Evolutionary conservation across 352 stramenopile species (phyloP), one percentile per base, ranked within the genome.

Genomic region (Globisporangium irregulare): DNA sequence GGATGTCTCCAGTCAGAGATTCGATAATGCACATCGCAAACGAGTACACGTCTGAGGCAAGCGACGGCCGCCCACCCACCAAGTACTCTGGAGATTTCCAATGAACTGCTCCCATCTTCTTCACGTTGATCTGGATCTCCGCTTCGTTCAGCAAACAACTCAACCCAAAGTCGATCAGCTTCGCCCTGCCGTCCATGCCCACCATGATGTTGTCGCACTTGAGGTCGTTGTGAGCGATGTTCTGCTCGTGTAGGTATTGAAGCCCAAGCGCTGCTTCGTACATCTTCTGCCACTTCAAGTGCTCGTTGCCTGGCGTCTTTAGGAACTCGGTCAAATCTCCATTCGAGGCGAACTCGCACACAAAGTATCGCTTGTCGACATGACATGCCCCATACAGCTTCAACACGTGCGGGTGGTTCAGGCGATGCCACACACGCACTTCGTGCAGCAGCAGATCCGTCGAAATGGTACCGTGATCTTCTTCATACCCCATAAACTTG

Each of bases 161-260:
- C n/a, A 65, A 14, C 10, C 72, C 72, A 34, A 77, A 77, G 58
- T 77, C 72, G 24, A 62, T 70, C 24, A 77, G 41, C 68, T 71
- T 74, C 4, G 62, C 68, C 12, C 64, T 68, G 15, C 62, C 56
- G 54, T 77, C 64, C 41, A 57, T 57, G 24, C 51, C 69, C 20
- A 73, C 62, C 54, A 78, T 54, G 22, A 75, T 68, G 41, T 74
- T 64, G 65, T 73, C 67, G 53, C 61, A 64, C 41, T 73, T 73
- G 20, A 73, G 56, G 20, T 75, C 65, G 27, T 56, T 68, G 48
- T 77, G 72, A 18, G 71, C 59, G 10, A 73, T 70, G 27, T 69
- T 41, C 9, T 60, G 41, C 4, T 18, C 36, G 12, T 43, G 36
- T 18, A 43, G 36, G 36, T 43, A 43, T 43, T 43, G 36, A 8